Evolutionary conservation across 2,329 filamentous ascomycete genomes (phyloP), one percentile per base, ranked within the genome.

Genomic region (Calonectria pseudoreteaudii): DNA sequence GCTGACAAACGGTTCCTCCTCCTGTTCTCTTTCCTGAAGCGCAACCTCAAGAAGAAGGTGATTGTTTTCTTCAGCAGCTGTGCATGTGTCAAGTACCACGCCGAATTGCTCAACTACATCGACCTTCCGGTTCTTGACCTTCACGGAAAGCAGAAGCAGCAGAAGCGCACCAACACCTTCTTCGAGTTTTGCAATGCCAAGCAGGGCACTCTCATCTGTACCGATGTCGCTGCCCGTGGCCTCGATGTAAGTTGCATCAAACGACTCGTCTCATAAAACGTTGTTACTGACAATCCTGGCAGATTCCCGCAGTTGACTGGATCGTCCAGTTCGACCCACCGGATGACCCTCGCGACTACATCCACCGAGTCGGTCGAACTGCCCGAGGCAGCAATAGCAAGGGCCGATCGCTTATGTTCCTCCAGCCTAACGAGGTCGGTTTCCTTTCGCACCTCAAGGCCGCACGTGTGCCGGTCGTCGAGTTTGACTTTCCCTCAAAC

Each of bases 111-210:
- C 78, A 98, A 98, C 87, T 98, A 98, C 87, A 98, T 98, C 81
- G 97, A 98, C 84, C 90, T 98, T 50, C 95, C 94, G 7, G 94
- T 97, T 3, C 90, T 98, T 53, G 94, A 95, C 79, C 89, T 98
- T 10, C 95, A 97, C 84, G 97, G 95, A 78, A 98, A 99, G 87
- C 95, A 98, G 86, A 99, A 99, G 86, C 97, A 99, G 86, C 95
- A 98, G 86, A 98, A 98, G 85, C 94, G 97, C n/a, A 99, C 97
- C 30, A 98, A 97, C 83, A 98, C 95, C 0, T 99, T 99, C 85
- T 99, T 98, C 85, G 96, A 98, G 84, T 99, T 99, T 84, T 89
- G 88, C 84, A 90, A 90, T 76, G 89, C 96, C 23, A 93, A 92
- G 77, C 91, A 94, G 77, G 97, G 96, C 30, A 98, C 94, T 0